These are phyloP conservation scores for Ophiostoma fasciatum DNA, from an alignment of 2,329 filamentous ascomycete genomes.

Conservation along the genomic window DNA sequence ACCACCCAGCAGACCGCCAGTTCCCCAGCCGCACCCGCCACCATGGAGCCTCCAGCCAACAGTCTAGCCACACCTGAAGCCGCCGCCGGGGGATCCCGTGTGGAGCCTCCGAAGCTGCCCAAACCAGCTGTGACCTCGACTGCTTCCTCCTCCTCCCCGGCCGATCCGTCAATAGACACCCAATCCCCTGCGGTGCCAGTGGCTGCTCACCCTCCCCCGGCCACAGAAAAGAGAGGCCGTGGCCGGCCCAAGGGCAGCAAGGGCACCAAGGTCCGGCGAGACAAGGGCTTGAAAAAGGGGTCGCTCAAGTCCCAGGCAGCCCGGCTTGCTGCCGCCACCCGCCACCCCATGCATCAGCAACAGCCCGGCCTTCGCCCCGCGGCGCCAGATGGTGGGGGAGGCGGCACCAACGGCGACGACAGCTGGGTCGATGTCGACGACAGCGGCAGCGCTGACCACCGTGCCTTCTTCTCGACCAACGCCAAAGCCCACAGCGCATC, in stretches of 20 bases:
- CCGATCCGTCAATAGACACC: not conserved
- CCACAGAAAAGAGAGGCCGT: conserved; percentile 26
- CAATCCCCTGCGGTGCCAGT: not conserved
- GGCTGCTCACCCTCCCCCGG: no score
- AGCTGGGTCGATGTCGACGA: conserved; percentile 33
- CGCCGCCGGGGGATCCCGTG: no score
- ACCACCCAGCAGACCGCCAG: not conserved
- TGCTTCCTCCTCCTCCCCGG: no score
- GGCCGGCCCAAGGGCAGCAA: conserved; percentile 45
- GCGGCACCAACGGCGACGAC: conserved; percentile 18
- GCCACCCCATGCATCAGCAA: not conserved
- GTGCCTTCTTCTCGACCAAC: conserved; percentile 5
- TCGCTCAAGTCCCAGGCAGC: conserved; percentile 14
- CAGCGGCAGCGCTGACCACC: conserved; percentile 13
- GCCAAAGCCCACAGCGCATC: not conserved
- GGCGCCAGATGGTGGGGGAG: conserved; percentile 1
- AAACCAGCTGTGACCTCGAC: no score
- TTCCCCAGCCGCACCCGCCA: not conserved
- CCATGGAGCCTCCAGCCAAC: not conserved
- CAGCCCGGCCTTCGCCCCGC: not conserved
- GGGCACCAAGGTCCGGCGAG: conserved; percentile 28
- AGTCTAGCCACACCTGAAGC: not conserved
- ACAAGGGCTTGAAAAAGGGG: conserved; percentile 37
- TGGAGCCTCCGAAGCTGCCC: no score
- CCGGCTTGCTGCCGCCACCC: not conserved